A percentile compares a stretch with the other conserved stretches of the same genome.
Conservation (phyloP, 139 green algal genomes). For the Yamagishiella unicocca region DNA sequence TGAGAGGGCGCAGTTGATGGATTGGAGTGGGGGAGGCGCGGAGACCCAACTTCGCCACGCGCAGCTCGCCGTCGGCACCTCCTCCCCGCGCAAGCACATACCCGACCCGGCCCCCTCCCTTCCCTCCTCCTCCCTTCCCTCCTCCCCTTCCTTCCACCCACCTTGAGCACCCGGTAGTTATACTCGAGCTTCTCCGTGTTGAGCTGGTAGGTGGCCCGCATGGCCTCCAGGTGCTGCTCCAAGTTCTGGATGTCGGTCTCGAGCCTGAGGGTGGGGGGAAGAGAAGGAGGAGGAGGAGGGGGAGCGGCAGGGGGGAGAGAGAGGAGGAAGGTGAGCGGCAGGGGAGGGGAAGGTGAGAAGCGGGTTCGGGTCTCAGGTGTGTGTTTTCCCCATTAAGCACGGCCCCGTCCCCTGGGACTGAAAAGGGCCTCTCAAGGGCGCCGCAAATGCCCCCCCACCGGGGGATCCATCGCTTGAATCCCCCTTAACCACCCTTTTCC, state of each 20-base stretch:
- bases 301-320: neutral
- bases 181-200: constrained; percentile 95
- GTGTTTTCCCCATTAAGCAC: neutral
- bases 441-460: too few relatives aligned
- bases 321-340: neutral
- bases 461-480: too few relatives aligned
- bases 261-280: constrained; percentile 59
- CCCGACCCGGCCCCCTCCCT: too few relatives aligned
- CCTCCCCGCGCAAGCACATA: too few relatives aligned
- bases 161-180: constrained; percentile 88
- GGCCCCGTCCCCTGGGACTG: too few relatives aligned
- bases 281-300: neutral
- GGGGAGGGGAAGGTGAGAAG: neutral
- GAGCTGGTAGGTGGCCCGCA: constrained; percentile 90
- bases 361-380: too few relatives aligned
- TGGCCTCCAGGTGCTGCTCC: constrained; percentile 87
- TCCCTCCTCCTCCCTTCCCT: constrained; percentile 45
- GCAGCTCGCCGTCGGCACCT: too few relatives aligned
- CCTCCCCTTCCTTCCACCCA: constrained; percentile 59
- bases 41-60: too few relatives aligned
- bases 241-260: constrained; percentile 89
- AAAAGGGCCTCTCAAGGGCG: too few relatives aligned
- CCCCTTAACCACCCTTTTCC: neutral
- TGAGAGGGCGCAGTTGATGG: too few relatives aligned
- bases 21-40: too few relatives aligned